A percentile compares a stretch with the other conserved stretches of the same genome.
phyloP scores from a whole-genome alignment of 192 early-diverging fungal species.

The Podila verticillata region DNA sequence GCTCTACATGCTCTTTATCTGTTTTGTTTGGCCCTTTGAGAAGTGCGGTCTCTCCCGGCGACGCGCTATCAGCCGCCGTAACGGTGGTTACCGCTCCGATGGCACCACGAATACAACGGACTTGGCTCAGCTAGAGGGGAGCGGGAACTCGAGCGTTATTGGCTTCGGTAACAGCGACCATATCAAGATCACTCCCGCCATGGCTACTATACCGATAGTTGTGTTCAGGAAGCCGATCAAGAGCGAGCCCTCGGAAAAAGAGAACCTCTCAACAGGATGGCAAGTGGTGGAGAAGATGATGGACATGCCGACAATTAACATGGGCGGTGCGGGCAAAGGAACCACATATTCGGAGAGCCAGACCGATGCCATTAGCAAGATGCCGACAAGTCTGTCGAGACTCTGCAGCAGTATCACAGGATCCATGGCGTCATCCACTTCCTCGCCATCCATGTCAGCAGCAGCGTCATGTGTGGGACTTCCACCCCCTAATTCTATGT shows the following conservation, averaged over 20 bases:
- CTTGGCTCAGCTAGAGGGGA: slow-evolving; percentile 16
- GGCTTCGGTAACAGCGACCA: slow-evolving; percentile 7
- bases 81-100: slow-evolving; percentile 34
- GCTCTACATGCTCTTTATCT: slow-evolving; percentile 19
- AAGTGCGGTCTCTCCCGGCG: slow-evolving; percentile 29
- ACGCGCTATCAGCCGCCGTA: slow-evolving; percentile 40
- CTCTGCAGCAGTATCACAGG: background rate
- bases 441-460: background rate
- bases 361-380: slow-evolving; percentile 15
- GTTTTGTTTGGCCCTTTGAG: slow-evolving; percentile 25
- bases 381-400: slow-evolving; percentile 5
- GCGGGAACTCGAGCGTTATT: background rate
- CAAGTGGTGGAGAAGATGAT: background rate
- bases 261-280: background rate
- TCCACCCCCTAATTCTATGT: background rate
- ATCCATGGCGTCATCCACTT: background rate
- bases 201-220: slow-evolving; percentile 37
- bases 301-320: no score
- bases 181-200: slow-evolving; percentile 32
- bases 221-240: slow-evolving; percentile 20
- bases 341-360: background rate
- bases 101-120: slow-evolving; percentile 43
- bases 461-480: background rate
- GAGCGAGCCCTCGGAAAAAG: background rate
- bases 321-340: no score